phyloP scores from a whole-genome alignment of 2,329 filamentous ascomycete species.

The Ceratocystis alfenasii region DNA sequence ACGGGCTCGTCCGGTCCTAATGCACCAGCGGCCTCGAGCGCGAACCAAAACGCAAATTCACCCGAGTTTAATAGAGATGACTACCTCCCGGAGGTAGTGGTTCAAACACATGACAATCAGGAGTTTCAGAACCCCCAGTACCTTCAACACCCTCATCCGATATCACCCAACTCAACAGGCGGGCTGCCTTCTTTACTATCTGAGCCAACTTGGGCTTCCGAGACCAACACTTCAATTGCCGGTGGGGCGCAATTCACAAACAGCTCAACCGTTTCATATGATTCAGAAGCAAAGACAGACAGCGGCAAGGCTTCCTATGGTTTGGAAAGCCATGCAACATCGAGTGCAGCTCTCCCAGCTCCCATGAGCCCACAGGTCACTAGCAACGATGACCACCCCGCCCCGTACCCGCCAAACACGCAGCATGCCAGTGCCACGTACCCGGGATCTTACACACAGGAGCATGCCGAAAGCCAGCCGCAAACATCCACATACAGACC shows the following conservation, averaged over 20 bases:
- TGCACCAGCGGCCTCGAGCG: not conserved
- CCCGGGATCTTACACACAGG: not conserved
- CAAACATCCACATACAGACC: not conserved
- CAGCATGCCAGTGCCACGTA: not conserved
- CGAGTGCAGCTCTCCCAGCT: not conserved
- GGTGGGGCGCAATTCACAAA: not conserved
- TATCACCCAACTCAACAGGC: not conserved
- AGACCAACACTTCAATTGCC: not conserved
- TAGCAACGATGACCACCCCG: not conserved
- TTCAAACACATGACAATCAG: not conserved
- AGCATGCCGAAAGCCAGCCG: not conserved
- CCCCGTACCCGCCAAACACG: not conserved
- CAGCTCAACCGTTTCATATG: not conserved
- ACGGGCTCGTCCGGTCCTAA: not conserved
- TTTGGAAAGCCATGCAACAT: not conserved
- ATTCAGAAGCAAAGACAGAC: not conserved
- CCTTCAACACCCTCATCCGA: not conserved
- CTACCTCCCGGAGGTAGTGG: constrained; percentile 11
- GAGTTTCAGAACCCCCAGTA: not conserved
- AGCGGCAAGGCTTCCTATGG: not conserved
- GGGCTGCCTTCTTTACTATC: not conserved
- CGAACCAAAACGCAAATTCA: not conserved
- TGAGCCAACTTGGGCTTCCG: not conserved
- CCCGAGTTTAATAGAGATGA: not conserved
- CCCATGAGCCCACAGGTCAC: not conserved